These are phyloP conservation scores for Clarkia xantiana DNA, from an alignment of 345 rosid genomes.

Conservation along the genomic window DNA sequence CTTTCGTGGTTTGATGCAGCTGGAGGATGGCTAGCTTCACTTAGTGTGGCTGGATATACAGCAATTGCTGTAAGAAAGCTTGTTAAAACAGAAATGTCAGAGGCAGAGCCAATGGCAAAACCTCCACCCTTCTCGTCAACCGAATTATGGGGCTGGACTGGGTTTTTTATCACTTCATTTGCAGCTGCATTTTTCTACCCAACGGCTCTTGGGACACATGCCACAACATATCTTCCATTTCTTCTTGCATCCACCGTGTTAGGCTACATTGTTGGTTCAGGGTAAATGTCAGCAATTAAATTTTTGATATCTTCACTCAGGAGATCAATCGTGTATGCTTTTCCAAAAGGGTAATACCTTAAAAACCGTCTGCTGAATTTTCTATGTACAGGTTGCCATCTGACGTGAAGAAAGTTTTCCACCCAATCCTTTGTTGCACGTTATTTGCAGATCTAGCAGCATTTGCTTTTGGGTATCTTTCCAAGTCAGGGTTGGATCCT, in stretches of 20 bases:
- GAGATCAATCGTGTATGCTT: not conserved
- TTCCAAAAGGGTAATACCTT: not conserved
- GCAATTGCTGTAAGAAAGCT: constrained; percentile 76
- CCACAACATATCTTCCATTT: constrained; percentile 81
- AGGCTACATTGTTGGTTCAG: constrained; percentile 74
- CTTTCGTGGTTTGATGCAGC: constrained; percentile 22
- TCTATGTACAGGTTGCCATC: constrained; percentile 55
- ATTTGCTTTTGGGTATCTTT: constrained; percentile 63
- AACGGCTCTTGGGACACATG: constrained; percentile 57
- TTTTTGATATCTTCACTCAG: not conserved
- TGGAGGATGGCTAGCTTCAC: constrained; percentile 92
- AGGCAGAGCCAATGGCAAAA: constrained; percentile 87
- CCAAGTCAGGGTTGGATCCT: constrained; percentile 66
- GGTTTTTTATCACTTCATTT: constrained; percentile 59
- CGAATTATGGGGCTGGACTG: constrained; percentile 75
- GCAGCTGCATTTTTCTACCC: constrained; percentile 50
- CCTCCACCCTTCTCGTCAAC: constrained; percentile 61
- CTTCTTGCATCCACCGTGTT: constrained; percentile 80
- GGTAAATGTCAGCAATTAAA: constrained; percentile 31
- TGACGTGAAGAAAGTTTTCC: constrained; percentile 51
- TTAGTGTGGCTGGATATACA: constrained; percentile 75
- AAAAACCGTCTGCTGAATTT: not conserved
- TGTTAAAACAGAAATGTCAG: constrained; percentile 72
- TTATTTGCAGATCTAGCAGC: constrained; percentile 79
- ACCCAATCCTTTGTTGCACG: constrained; percentile 79